Conservation (phyloP, 495 filamentous ascomycete species). For the Xanthoparmelia taractica region DNA sequence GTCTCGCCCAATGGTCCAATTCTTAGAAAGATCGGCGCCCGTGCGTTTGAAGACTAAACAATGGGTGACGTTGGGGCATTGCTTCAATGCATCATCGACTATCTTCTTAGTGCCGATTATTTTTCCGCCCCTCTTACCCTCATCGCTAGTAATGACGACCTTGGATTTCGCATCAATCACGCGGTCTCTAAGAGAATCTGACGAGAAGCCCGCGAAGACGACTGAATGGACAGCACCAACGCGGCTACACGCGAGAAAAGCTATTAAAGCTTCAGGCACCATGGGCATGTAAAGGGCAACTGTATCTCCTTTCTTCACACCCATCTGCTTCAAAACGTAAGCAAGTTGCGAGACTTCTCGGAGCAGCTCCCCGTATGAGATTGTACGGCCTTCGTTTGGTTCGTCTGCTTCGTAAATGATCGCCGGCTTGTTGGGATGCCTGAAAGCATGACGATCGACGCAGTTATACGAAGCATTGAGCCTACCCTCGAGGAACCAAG, state of each 20-base stretch:
- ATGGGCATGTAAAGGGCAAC: slow-evolving; percentile 97
- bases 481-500: slow-evolving; percentile 91
- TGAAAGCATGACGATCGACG: slow-evolving; percentile 90
- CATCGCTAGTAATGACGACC: slow-evolving; percentile 93
- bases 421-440: slow-evolving; percentile 82
- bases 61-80: slow-evolving; percentile 83
- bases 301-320: slow-evolving; percentile 94
- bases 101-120: slow-evolving; percentile 98
- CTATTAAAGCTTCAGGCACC: slow-evolving; percentile 91
- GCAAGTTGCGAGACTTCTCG: slow-evolving; percentile 83
- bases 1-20: slow-evolving; percentile 78
- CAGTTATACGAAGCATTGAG: slow-evolving; percentile 97
- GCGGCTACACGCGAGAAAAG: slow-evolving; percentile 83
- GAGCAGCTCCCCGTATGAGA: slow-evolving; percentile 91
- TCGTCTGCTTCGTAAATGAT: slow-evolving; percentile 99
- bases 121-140: slow-evolving; percentile 97
- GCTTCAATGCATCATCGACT: slow-evolving; percentile 94
- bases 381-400: slow-evolving; percentile 72
- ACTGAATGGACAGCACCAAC: slow-evolving; percentile 98
- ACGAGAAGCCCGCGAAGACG: slow-evolving; percentile 96
- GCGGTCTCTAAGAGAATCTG: slow-evolving; percentile 92
- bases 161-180: slow-evolving; percentile 83
- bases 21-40: slow-evolving; percentile 72
- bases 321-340: slow-evolving; percentile 83
- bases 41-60: slow-evolving; percentile 93